These are phyloP conservation scores for Rhinocladiella similis DNA, from an alignment of 2,329 filamentous ascomycete genomes.

Conservation along the genomic window DNA sequence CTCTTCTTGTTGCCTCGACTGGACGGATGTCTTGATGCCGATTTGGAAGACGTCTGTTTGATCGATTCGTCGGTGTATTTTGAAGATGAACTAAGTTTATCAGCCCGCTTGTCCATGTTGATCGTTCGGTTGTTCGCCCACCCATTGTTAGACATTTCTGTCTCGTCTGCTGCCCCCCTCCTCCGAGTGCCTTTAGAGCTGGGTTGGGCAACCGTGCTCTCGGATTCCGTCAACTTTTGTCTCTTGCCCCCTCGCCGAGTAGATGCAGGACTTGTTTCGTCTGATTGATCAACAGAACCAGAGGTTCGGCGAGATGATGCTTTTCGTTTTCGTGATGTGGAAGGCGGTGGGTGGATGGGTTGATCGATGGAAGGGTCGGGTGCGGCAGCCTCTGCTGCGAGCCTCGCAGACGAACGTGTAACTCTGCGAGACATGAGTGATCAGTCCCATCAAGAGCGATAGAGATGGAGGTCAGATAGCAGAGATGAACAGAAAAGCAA, in stretches of 20 bases:
- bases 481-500: conserved; percentile 2
- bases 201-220: conserved; percentile 34
- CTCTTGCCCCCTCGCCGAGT: conserved; percentile 65
- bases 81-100: conserved; percentile 57
- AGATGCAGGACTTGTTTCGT: conserved; percentile 32
- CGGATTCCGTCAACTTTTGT: conserved; percentile 57
- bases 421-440: conserved; percentile 95
- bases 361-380: conserved; percentile 38
- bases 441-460: conserved; percentile 32
- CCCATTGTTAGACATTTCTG: conserved; percentile 37
- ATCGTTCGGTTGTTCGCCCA: conserved; percentile 5
- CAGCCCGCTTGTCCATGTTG: conserved; percentile 18
- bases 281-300: conserved; percentile 42
- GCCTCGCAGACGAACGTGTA: conserved; percentile 90
- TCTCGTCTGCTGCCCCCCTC: conserved; percentile 17
- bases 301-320: conserved; percentile 55
- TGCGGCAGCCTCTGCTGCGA: conserved; percentile 66
- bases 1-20: conserved; percentile 70
- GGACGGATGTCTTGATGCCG: conserved; percentile 67
- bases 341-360: conserved; percentile 40
- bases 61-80: conserved; percentile 65
- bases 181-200: conserved; percentile 17
- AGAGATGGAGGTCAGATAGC: conserved; percentile 11
- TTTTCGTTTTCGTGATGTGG: conserved; percentile 70
- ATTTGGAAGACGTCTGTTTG: conserved; percentile 54